Evolutionary conservation across 768 basidiomycete species (phyloP).

Genomic region (Cystofilobasidium bisporidii): DNA sequence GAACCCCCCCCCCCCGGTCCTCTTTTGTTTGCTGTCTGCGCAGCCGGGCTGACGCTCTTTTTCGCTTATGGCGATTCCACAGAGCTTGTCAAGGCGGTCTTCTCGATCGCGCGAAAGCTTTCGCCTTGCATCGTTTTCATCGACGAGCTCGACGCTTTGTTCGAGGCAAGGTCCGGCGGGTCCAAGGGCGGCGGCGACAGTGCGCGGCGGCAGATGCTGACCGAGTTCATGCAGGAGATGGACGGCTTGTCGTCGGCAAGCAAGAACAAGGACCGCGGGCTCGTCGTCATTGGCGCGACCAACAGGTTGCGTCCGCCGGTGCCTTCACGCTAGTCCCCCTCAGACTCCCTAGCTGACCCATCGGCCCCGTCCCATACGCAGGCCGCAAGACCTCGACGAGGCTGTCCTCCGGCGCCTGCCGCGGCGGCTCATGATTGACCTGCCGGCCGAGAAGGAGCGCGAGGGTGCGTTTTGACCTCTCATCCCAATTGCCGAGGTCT

Average conservation of each 20-base stretch:
- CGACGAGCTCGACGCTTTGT: constrained; percentile 88
- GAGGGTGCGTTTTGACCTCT: constrained; percentile 50
- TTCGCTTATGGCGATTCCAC: neutral
- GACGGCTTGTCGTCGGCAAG: constrained; percentile 58
- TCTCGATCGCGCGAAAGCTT: constrained; percentile 70
- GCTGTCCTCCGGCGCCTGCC: constrained; percentile 83
- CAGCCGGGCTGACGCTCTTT: too few relatives aligned
- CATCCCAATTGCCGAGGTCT: neutral
- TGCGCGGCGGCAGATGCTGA: constrained; percentile 66
- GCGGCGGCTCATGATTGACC: constrained; percentile 72
- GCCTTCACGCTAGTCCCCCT: too few relatives aligned
- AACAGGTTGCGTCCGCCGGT: constrained; percentile 51
- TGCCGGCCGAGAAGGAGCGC: constrained; percentile 76
- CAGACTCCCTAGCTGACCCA: too few relatives aligned
- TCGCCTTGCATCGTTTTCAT: constrained; percentile 90
- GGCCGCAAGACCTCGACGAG: constrained; percentile 46
- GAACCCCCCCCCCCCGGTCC: too few relatives aligned
- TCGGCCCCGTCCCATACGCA: too few relatives aligned
- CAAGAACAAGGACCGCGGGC: constrained; percentile 63
- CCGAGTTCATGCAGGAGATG: constrained; percentile 58
- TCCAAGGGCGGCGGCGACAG: constrained; percentile 62
- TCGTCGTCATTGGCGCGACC: constrained; percentile 88
- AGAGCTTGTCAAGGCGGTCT: constrained; percentile 62
- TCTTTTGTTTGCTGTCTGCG: too few relatives aligned
- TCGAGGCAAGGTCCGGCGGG: constrained; percentile 70